A percentile compares a stretch with the other conserved stretches of the same genome.
Evolutionary conservation across 768 basidiomycete genomes (phyloP).

Genomic region (Sutorius australiensis): DNA sequence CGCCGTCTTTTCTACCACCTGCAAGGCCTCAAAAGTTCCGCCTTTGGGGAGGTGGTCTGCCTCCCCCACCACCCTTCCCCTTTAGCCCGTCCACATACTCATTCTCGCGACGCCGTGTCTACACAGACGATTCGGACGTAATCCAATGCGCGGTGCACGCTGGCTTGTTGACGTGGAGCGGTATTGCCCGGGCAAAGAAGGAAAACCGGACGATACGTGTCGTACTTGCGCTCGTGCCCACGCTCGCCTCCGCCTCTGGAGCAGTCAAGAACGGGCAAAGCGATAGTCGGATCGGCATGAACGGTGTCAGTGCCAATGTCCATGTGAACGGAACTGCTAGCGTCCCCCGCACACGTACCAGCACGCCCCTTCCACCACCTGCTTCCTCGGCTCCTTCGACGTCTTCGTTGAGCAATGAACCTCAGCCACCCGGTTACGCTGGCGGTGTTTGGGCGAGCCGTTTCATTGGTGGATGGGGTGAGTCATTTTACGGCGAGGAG

Average conservation of each 20-base stretch:
- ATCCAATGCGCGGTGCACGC: slow-evolving; percentile 68
- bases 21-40: slow-evolving; percentile 50
- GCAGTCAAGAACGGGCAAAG: slow-evolving; percentile 33
- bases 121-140: slow-evolving; percentile 76
- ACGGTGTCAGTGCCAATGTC: slow-evolving; percentile 19
- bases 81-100: slow-evolving; percentile 23
- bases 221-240: slow-evolving; percentile 39
- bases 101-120: slow-evolving; percentile 48
- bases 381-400: slow-evolving; percentile 21
- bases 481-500: slow-evolving; percentile 31
- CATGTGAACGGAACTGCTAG: slow-evolving; percentile 31
- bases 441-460: slow-evolving; percentile 35
- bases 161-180: slow-evolving; percentile 47
- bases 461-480: slow-evolving; percentile 43
- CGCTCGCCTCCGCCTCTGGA: slow-evolving; percentile 40
- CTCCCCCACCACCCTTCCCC: slow-evolving; percentile 38
- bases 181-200: slow-evolving; percentile 35
- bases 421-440: slow-evolving; percentile 22
- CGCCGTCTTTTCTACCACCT: slow-evolving; percentile 53
- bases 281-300: slow-evolving; percentile 18
- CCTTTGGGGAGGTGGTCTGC: slow-evolving; percentile 69
- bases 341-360: slow-evolving; percentile 29
- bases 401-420: slow-evolving; percentile 27
- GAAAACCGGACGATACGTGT: slow-evolving; percentile 39
- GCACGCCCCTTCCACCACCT: slow-evolving; percentile 24